Base-by-base conservation (phyloP, 2,329 filamentous ascomycete species). In the Colletotrichum ledebouriae region DNA sequence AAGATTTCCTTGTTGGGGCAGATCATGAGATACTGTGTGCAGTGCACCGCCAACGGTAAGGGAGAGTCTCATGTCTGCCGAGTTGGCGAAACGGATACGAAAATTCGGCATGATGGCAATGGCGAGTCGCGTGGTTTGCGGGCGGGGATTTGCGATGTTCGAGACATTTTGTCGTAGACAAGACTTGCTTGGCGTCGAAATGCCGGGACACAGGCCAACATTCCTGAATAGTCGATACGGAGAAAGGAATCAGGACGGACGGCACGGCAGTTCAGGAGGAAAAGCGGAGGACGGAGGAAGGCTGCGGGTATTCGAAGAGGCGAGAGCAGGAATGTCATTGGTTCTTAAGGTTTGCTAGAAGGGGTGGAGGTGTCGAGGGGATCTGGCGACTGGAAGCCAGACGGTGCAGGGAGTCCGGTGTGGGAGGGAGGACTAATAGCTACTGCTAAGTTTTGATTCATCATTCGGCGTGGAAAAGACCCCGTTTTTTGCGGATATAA, bases 41-140 rank as follows among this genome's bases (percentile, higher is more conserved):
- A 39, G 17, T 41, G 44, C 41, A 7, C 20, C 11, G 33, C 12
- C 4, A 20, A 37, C 47, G 44, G n/a, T n/a, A 55, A 58, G 52
- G 47, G 25, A 56, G 56, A 55, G 56, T 69, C 49, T 52, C 67
- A 67, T 42, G 49, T 58, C 39, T 56, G 37, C 49, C 15, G 15
- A 50, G 17, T 67, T 52, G 66, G 63, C 56, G 57, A 67, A 67
- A 68, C 60, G 41, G n/a, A 55, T 33, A 49, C 53, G 47, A 22
- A 66, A n/a, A 33, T 42, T 64, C 65, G 60, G 59, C 53, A 11
- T 33, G 60, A 67, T 25, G 34, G 25, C 20, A 11, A 37, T 12
- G 39, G 10, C 37, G 20, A 33, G 15, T 52, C 15, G 4, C 33
- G 55, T 67, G 59, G 17, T 58, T 63, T 47, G 17, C 2, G 20